These are phyloP conservation scores for Microdochium nivale DNA, from an alignment of 2,329 filamentous ascomycete genomes.

Conservation along the genomic window DNA sequence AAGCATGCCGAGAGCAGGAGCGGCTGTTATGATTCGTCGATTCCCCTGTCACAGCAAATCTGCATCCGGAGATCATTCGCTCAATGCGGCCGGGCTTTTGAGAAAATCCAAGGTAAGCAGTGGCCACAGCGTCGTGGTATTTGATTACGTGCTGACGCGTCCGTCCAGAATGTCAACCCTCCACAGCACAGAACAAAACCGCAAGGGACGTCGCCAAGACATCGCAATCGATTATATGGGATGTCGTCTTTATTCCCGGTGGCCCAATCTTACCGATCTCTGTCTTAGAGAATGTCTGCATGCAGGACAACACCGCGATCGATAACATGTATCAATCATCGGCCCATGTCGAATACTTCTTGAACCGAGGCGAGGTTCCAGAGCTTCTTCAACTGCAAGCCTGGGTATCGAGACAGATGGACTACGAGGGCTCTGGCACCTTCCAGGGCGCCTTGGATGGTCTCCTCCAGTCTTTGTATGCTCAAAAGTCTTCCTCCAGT, in stretches of 20 bases:
- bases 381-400: conserved; percentile 1
- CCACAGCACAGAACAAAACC: not conserved
- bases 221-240: not conserved
- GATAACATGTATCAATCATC: not conserved
- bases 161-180: not conserved
- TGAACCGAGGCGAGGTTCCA: not conserved
- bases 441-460: conserved; percentile 9
- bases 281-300: not conserved
- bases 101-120: conserved; percentile 13
- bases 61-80: conserved; percentile 12
- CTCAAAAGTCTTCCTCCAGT: not conserved
- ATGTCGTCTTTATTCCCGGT: not conserved
- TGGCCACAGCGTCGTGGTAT: not conserved
- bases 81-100: conserved; percentile 11
- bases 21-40: conserved; percentile 8
- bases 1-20: conserved; percentile 12
- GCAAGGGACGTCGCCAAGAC: not conserved
- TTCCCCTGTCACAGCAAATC: conserved; percentile 15
- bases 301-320: not conserved
- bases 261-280: not conserved
- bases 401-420: conserved; percentile 18
- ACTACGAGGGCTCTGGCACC: conserved; percentile 29
- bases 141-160: not conserved
- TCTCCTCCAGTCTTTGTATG: not conserved
- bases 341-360: not conserved